Conservation (phyloP, 2,329 filamentous ascomycete genomes). For the Aspergillus persii region DNA sequence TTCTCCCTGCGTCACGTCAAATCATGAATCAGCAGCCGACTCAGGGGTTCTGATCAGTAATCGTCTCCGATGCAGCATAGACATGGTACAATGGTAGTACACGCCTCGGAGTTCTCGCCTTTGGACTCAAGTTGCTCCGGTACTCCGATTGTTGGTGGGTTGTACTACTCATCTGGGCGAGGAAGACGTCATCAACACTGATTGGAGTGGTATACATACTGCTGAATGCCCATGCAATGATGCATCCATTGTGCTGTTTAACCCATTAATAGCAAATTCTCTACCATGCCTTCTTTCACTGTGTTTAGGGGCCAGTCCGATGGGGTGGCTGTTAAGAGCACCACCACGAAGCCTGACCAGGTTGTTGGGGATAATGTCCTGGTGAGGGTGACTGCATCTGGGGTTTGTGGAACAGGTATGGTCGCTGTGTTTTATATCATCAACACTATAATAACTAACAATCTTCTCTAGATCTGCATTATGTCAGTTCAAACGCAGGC, state of each 20-base stretch:
- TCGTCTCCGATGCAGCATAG: not conserved
- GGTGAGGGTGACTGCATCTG: conserved; percentile 7
- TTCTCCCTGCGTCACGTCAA: not conserved
- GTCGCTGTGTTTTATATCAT: not conserved
- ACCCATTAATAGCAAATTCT: not conserved
- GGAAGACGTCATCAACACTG: too few relatives aligned
- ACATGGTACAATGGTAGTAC: not conserved
- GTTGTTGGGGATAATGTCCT: conserved; percentile 7
- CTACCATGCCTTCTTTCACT: conserved; percentile 3
- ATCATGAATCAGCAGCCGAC: not conserved
- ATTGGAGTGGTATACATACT: not conserved
- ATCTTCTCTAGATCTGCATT: conserved; percentile 3
- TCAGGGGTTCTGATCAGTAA: not conserved
- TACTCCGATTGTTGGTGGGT: not conserved
- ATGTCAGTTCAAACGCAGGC: not conserved
- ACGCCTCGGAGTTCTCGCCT: not conserved
- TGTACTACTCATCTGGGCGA: not conserved
- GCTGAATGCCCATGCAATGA: too few relatives aligned
- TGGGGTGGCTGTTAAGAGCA: conserved; percentile 5
- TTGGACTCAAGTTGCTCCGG: not conserved
- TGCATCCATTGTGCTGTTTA: not conserved
- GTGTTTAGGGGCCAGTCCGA: conserved; percentile 7
- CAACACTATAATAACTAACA: not conserved
- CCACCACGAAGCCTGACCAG: conserved; percentile 9
- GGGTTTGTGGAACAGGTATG: conserved; percentile 8